A percentile compares a stretch with the other conserved stretches of the same genome.
Conservation (phyloP, 495 filamentous ascomycete species). For the Penicillium dipodomyicola region DNA sequence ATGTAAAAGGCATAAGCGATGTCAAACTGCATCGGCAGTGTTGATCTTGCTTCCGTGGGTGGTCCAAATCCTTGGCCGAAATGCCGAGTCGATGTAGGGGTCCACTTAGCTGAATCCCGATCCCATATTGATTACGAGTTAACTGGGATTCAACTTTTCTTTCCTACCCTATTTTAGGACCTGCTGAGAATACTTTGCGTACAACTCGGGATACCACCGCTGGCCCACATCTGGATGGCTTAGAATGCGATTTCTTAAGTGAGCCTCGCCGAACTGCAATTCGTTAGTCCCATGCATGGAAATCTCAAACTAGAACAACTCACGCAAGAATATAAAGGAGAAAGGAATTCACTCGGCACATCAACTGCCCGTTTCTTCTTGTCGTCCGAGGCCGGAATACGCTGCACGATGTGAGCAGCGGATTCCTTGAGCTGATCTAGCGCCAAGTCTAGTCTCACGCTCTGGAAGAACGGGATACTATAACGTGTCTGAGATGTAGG, state of each 20-base stretch:
- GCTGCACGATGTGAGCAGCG: conserved; percentile 37
- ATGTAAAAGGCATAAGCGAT: too few species aligned
- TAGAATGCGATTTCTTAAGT: conserved; percentile 75
- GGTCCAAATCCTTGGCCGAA: too few species aligned
- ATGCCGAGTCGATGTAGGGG: too few species aligned
- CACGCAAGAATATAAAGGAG: conserved; percentile 42
- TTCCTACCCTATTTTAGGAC: conserved; percentile 13
- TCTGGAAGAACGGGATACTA: conserved; percentile 89
- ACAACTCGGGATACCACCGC: conserved; percentile 76
- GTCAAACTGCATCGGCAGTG: too few species aligned
- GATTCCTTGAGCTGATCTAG: conserved; percentile 52
- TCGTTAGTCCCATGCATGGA: not conserved
- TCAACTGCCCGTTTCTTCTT: conserved; percentile 41
- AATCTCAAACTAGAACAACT: conserved; percentile 7
- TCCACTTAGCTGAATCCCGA: too few species aligned
- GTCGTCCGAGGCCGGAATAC: conserved; percentile 36
- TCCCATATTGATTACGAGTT: too few species aligned
- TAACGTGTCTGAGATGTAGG: conserved; percentile 56
- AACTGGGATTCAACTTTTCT: not conserved
- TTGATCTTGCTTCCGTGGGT: too few species aligned
- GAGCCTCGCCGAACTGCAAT: conserved; percentile 46
- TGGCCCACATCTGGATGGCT: conserved; percentile 89
- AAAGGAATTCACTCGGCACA: conserved; percentile 46
- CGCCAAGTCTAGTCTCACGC: conserved; percentile 75
- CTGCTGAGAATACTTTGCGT: conserved; percentile 44